These are phyloP conservation scores for Penicillium diatomitis DNA, from an alignment of 495 filamentous ascomycete species.

Conservation along the genomic window DNA sequence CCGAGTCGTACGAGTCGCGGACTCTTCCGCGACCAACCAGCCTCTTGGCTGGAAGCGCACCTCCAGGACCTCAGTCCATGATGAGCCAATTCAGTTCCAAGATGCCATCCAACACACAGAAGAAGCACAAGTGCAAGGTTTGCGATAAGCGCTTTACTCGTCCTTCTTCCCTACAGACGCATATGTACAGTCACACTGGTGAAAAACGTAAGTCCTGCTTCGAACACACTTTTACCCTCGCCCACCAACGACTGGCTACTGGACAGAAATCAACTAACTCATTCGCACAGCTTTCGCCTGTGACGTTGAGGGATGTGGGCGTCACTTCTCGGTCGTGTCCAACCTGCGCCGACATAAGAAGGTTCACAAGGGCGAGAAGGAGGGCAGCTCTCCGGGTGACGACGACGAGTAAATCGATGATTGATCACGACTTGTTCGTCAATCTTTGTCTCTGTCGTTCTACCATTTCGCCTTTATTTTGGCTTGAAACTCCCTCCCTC, in stretches of 20 bases:
- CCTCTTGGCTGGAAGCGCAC: conserved; percentile 54
- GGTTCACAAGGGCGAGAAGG: conserved; percentile 81
- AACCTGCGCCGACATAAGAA: conserved; percentile 93
- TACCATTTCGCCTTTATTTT: too few relatives aligned
- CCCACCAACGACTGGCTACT: too few relatives aligned
- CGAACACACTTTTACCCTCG: too few relatives aligned
- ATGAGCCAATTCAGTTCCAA: conserved; percentile 99
- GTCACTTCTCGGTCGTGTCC: conserved; percentile 96
- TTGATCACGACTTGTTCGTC: not conserved
- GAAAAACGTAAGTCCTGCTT: conserved; percentile 79
- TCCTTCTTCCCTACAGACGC: conserved; percentile 91
- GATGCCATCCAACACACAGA: conserved; percentile 88
- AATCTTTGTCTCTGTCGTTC: too few relatives aligned
- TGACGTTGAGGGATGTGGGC: conserved; percentile 89
- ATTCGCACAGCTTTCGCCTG: conserved; percentile 69
- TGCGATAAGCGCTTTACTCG: conserved; percentile 98
- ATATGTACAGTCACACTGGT: conserved; percentile 98
- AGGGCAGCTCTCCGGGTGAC: conserved; percentile 29
- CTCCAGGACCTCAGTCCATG: conserved; percentile 89
- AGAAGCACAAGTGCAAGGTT: conserved; percentile 99
- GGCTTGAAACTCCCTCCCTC: conserved; percentile 1
- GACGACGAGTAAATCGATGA: conserved; percentile 33
- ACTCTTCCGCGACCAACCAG: conserved; percentile 73
- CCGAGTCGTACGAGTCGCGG: conserved; percentile 81
- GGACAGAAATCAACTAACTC: conserved; percentile 24